phyloP scores from a whole-genome alignment of 495 filamentous ascomycete genomes.

The Staphylotrichum tortipilum region DNA sequence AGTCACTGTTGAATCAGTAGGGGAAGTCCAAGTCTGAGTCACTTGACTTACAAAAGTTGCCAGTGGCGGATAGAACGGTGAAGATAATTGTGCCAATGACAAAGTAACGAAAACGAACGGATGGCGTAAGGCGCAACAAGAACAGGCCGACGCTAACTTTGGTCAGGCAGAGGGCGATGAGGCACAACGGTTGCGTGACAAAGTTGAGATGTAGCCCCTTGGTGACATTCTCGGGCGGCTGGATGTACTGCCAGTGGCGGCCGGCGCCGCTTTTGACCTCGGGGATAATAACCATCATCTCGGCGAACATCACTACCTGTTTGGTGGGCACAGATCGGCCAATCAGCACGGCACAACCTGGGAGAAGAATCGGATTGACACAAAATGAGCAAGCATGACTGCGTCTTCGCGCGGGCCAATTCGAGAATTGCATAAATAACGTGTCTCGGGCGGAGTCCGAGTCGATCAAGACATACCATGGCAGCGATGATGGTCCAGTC shows the following conservation, averaged over 20 bases:
- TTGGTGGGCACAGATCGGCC: background rate
- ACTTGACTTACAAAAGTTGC: conserved; percentile 18
- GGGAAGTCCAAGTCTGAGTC: too few relatives aligned
- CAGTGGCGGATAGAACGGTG: conserved; percentile 31
- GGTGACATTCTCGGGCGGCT: conserved; percentile 16
- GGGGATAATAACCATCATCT: conserved; percentile 29
- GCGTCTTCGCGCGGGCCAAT: too few relatives aligned
- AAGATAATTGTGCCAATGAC: conserved; percentile 27
- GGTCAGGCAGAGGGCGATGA: conserved; percentile 34
- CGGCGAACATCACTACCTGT: conserved; percentile 14
- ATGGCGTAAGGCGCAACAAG: conserved; percentile 35
- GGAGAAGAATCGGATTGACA: too few relatives aligned
- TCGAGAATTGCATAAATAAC: too few relatives aligned
- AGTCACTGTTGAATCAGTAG: conserved; percentile 22
- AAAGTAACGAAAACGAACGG: conserved; percentile 25
- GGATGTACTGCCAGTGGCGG: conserved; percentile 29
- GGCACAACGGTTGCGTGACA: conserved; percentile 33
- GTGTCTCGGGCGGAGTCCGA: background rate
- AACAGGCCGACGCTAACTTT: conserved; percentile 43
- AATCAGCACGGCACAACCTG: background rate
- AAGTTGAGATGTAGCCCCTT: conserved; percentile 37
- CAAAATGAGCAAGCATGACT: too few relatives aligned
- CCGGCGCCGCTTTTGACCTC: conserved; percentile 37
- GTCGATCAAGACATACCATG: conserved; percentile 9
- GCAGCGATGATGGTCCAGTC: conserved; percentile 21